Base-by-base conservation (phyloP, 305 asterid genomes). In the Fraxinus paxiana region DNA sequence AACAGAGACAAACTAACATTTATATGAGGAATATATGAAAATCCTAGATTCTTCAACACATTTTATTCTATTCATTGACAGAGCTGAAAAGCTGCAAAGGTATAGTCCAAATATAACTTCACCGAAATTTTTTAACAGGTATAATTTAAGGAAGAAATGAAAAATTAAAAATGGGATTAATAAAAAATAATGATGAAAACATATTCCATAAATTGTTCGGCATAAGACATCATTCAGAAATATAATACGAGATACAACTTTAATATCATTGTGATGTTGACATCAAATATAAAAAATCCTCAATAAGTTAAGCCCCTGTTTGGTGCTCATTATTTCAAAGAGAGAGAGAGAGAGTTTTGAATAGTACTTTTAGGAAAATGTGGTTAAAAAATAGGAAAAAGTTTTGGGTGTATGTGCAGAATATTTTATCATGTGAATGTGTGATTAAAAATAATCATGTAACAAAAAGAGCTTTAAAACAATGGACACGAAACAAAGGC, bases 31-130 rank as follows among this genome's bases (percentile, higher is more conserved):
- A 33, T 20, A 72, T 70, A 79, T 79, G 51, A 65, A 73, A 85
- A 73, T 76, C 48, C 76, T 6, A 33, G 61, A 43, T 41, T 81
- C 43, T 71, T 74, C 38, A 77, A 75, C 38, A 20, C 22, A 77
- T 34, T 26, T 65, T 38, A 65, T 75, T 63, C 24, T 63, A 34
- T 73, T 56, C 65, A 67, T 76, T 17, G 77, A 61, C 69, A 80
- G 79, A 80, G 46, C 3, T 20, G 65, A 15, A 59, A 72, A 34
- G 43, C 38, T 31, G 74, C 77, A 43, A 46, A 18, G 69, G n/a
- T 67, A 41, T 5, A 74, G 43, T 31, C 41, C 83, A 61, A 77
- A 75, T 67, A 82, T 71, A 34, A 77, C 80, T 75, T 65, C 79
- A 38, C 37, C 8, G 17, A 76, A 13, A 24, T 33, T 59, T 9